These are phyloP conservation scores for Cylindrotheca closterium DNA, from an alignment of 108 stramenopile species.

Conservation along the genomic window DNA sequence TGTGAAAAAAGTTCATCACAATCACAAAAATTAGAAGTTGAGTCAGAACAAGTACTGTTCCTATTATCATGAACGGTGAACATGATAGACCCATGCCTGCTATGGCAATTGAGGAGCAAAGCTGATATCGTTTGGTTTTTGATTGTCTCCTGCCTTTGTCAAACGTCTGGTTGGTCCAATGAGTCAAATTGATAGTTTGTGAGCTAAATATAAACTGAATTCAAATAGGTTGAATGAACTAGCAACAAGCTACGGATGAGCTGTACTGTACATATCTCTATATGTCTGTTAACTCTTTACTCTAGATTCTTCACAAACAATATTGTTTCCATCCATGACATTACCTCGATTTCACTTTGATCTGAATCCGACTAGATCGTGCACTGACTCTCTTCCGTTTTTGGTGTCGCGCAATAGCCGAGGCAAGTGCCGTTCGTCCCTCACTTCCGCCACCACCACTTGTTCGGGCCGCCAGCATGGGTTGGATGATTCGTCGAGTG, in stretches of 20 bases:
- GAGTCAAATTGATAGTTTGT: no score
- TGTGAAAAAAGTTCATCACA: slow-evolving; percentile 12
- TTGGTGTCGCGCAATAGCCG: background rate
- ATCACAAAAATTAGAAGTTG: slow-evolving; percentile 29
- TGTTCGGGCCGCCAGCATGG: background rate
- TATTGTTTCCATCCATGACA: background rate
- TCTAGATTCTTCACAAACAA: no score
- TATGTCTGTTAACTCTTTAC: no score
- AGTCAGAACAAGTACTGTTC: slow-evolving; percentile 7
- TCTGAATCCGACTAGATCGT: slow-evolving; percentile 19
- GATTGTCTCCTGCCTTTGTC: no score
- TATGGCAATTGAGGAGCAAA: background rate
- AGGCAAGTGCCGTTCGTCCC: background rate
- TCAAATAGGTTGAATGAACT: background rate
- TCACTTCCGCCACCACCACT: background rate
- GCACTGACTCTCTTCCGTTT: background rate
- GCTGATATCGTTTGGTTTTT: no score
- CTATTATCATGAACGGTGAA: slow-evolving; percentile 15
- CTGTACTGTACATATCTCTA: background rate
- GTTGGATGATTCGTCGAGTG: background rate
- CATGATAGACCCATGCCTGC: background rate
- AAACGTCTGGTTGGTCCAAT: no score
- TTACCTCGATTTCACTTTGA: slow-evolving; percentile 11
- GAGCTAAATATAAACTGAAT: background rate
- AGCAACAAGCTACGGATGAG: background rate